Evolutionary conservation across 129 eudicot species (phyloP), one percentile per base, ranked within the genome.

Genomic region (Heracleum sosnowskyi): DNA sequence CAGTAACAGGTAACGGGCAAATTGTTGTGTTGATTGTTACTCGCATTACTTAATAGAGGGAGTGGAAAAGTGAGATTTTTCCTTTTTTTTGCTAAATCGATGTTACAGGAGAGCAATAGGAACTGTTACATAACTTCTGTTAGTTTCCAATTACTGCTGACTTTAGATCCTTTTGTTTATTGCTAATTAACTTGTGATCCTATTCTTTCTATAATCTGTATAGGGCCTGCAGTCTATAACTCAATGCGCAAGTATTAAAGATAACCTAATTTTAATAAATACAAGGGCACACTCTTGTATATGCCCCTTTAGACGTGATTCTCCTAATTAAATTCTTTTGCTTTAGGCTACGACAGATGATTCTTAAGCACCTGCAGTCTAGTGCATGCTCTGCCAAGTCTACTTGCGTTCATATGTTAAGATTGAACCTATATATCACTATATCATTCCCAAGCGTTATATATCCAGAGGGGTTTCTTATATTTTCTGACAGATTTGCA

Each of bases 391-490:
- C 53, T 41, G 33, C 68, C 33, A 26, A 66, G 9, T 66, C 39
- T 31, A n/a, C 60, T 44, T 71, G 64, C 77, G 31, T 37, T 39
- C 53, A 35, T 76, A 12, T 75, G 70, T 75, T 55, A 17, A 15
- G 55, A 35, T 49, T 78, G 15, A 22, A 31, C 26, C 49, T 70
- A 44, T 5, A 22, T 41, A 45, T 55, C 36, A 63, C 36, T 22
- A 75, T n/a, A 79, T 70, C 39, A 36, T 37, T 13, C 45, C 28
- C 39, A 76, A 76, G 73, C 53, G 51, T 83, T 41, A 60, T 86
- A 29, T 22, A 62, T 82, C 47, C 42, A 57, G 34, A 35, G 33
- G 37, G n/a, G 55, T 31, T 49, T 77, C 34, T 9, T 40, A 29
- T 13, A 17, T 20, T 64, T 31, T 33, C 31, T 81, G 77, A 80